Base-by-base conservation (phyloP, 345 rosid species). In the Fremontodendron californicum region DNA sequence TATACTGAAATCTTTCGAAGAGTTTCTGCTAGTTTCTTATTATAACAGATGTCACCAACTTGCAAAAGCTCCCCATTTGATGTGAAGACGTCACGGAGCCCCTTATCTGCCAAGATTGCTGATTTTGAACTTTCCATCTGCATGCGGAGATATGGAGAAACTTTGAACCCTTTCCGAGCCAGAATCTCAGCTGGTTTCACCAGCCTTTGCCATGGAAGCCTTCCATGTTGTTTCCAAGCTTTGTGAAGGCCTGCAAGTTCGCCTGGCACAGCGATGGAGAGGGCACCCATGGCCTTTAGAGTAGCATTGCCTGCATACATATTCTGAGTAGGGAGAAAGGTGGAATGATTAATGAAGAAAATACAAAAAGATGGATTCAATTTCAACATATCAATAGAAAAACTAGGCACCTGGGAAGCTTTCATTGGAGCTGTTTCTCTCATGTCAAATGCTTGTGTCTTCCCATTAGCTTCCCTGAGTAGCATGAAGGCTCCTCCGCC, bases 401-500 rank as follows among this genome's bases (percentile, higher is more conserved):
- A 48, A 25, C 55, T 25, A 69, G 10, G 9, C 72, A 90, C 94
- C 90, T 86, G 54, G 18, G 89, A 84, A 73, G 95, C 91, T 6
- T 15, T n/a, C 33, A 75, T 33, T 6, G 95, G 95, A 51, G 95
- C 95, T 13, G 82, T 84, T 85, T 91, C 95, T 80, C 91, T 88
- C 85, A 87, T 86, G 74, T 89, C 88, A 55, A 85, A 78, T 39
- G 88, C 83, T 9, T 80, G 79, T 6, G 78, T 74, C 9, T 76
- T 72, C 8, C 88, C 91, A 75, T 31, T 74, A 37, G 84, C 82
- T 15, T 57, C 64, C 69, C 85, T 75, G 40, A 87, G 49, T 9
- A 90, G 31, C 85, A 81, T 85, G 65, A 90, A 90, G 23, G 86
- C 82, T 78, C 93, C 93, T 42, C 94, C 94, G 2, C 94, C 92